Base-by-base conservation (phyloP, 179 eudicot species). In the Gypsophila paniculata region DNA sequence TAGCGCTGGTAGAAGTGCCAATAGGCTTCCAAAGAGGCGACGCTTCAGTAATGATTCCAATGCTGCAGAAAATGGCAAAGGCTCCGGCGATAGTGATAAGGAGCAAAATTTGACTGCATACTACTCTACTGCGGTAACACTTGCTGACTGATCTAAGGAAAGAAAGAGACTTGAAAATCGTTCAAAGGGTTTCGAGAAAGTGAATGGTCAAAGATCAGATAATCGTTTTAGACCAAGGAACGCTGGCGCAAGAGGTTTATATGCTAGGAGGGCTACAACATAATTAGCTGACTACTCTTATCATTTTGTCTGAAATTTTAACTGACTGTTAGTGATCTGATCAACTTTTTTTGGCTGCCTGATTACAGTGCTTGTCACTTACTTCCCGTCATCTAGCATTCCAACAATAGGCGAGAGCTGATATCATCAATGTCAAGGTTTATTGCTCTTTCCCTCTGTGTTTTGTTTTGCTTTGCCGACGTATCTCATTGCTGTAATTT, bases 391-490 rank as follows among this genome's bases (percentile, higher is more conserved):
- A 87, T 86, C 65, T 74, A 89, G 81, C 96, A 84, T 76, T 86
- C 98, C 21, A 89, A 80, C 60, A 91, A 88, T 75, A 87, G 84
- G 86, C 84, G 93, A 70, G 97, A 93, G 65, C 87, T 93, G 66
- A 76, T 91, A 67, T 88, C 91, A 17, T 89, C 89, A 39, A 91
- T 93, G 98, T 88, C 97, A 72, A 93, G 98, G 97, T 93, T 78
- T 42, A 74, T 39, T 38, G 11, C 76, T 51, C 8, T 61, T 22
- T n/a, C 57, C 39, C 25, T 39, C 36, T 49, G 52, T 22, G 2
- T 52, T 2, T 26, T 48, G 48, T 65, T 42, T 65, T 44, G 36
- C 44, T 36, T 59, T 26, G 25, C 39, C 14, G 61, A 58, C 32
- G 22, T 58, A 26, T 58, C 22, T 63, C 68, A 36, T 63, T 63